Base-by-base conservation (phyloP, 768 basidiomycete species). In the Calocybe cyanea region DNA sequence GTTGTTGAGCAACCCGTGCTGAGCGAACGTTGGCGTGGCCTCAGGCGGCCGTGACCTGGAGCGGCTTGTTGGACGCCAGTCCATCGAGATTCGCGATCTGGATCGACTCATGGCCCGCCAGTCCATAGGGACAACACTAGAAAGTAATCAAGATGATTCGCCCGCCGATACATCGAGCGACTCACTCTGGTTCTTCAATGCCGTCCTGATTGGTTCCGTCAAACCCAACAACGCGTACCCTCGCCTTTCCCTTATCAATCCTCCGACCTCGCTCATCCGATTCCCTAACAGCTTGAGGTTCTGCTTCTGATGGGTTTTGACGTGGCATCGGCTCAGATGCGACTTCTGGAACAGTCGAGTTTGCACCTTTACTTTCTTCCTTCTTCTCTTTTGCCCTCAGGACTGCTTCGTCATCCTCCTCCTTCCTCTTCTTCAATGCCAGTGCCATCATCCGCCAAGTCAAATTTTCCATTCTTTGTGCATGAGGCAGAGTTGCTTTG, bases 361-460 rank as follows among this genome's bases (percentile, higher is more conserved):
- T 46, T 38, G 50, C 33, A 19, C 23, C 38, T n/a, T 38, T 15
- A 21, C 38, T 44, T 21, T 40, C 50, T 52, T 54, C 55, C 41
- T 54, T 57, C 35, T 51, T 55, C 34, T 37, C 53, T 43, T 32
- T 33, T 36, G 53, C 55, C 46, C 49, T 48, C 17, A 46, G 40
- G 23, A 46, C 46, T 30, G 56, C 58, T 49, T 66, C 67, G 49
- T 79, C 72, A 45, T 85, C 83, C 17, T 85, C 83, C 35, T 87
- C 85, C 66, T 83, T 83, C 70, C 85, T 85, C 77, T 88, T 95
- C 73, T 87, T 86, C 45, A 99, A 69, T 10, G 89, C 91, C 61
- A 99, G 71, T 19, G 93, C 87, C 94, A 97, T 97, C 92, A 98
- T 90, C 48, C 96, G 71, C 95, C 95, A 97, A 0, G 94, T 96